phyloP scores from a whole-genome alignment of 257 asterid genomes.

The Salvia splendens region DNA sequence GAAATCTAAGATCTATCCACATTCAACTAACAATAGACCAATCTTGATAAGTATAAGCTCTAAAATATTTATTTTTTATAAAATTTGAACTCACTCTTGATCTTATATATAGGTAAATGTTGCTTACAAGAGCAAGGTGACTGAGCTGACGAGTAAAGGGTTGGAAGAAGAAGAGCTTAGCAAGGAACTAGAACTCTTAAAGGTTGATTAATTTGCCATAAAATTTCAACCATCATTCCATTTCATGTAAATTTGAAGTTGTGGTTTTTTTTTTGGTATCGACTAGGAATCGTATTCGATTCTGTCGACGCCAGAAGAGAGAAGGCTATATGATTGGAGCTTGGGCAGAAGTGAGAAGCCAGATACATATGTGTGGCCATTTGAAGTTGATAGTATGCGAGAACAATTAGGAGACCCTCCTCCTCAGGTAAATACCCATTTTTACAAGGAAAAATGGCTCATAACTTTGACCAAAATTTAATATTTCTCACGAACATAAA shows the following conservation, averaged over 20 bases:
- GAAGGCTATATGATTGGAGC: conserved; percentile 86
- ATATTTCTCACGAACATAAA: no score
- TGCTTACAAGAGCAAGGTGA: conserved; percentile 57
- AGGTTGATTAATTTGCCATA: conserved; percentile 39
- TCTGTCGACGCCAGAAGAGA: conserved; percentile 61
- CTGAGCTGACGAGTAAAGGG: conserved; percentile 46
- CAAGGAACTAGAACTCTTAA: conserved; percentile 55
- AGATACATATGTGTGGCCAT: conserved; percentile 68
- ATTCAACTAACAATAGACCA: no score
- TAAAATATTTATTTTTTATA: no score
- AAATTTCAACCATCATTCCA: not conserved
- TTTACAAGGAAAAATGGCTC: not conserved
- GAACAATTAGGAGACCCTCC: conserved; percentile 47
- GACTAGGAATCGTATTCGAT: conserved; percentile 63
- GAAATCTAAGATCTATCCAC: not conserved
- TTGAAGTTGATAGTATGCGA: conserved; percentile 62
- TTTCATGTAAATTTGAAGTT: not conserved
- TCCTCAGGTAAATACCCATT: conserved; percentile 46
- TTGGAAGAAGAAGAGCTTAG: conserved; percentile 50
- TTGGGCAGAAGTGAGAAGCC: conserved; percentile 59
- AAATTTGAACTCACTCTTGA: no score
- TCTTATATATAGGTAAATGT: conserved; percentile 41
- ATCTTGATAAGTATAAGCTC: no score
- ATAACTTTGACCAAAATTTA: no score
- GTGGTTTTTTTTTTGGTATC: not conserved